Evolutionary conservation across 1,139 yeast genomes (phyloP).

Genomic region (Pichia sp.): DNA sequence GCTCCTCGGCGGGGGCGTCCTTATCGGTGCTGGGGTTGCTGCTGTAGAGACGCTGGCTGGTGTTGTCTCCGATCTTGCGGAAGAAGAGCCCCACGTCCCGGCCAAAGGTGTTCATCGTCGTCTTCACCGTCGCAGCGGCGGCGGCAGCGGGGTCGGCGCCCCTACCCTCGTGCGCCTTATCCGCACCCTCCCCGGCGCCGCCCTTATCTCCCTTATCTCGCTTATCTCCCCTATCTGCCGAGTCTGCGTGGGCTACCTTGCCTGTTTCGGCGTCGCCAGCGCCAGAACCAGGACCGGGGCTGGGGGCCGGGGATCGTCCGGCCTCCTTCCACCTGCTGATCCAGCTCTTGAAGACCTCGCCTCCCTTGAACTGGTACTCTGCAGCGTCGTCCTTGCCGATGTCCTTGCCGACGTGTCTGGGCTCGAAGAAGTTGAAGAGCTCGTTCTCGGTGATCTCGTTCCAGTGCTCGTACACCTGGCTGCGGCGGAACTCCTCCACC

Average conservation of each 20-base stretch:
- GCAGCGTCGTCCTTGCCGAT: constrained; percentile 2
- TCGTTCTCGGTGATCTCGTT: constrained; percentile 77
- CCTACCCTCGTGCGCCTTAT: background rate
- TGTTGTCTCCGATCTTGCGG: constrained; percentile 4
- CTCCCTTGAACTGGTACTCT: constrained; percentile 1
- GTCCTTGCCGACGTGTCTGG: constrained; percentile 48
- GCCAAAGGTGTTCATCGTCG: constrained; percentile 1
- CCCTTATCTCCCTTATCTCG: background rate
- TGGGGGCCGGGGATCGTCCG: background rate
- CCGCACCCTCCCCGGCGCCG: background rate
- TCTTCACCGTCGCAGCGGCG: background rate
- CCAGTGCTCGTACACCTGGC: constrained; percentile 70
- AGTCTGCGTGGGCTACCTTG: background rate
- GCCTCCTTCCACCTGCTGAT: constrained; percentile 9
- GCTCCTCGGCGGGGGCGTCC: background rate
- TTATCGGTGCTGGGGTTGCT: background rate
- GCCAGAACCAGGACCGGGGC: too few relatives aligned
- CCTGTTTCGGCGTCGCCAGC: background rate
- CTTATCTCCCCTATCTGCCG: background rate
- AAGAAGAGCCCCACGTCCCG: constrained; percentile 11
- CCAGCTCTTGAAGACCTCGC: constrained; percentile 14
- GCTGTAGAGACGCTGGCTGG: background rate
- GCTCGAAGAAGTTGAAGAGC: constrained; percentile 80
- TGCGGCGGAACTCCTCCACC: constrained; percentile 58
- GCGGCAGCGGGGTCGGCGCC: background rate